Evolutionary conservation across 208 protist species (phyloP).

Genomic region (Trypanosoma melophagium): DNA sequence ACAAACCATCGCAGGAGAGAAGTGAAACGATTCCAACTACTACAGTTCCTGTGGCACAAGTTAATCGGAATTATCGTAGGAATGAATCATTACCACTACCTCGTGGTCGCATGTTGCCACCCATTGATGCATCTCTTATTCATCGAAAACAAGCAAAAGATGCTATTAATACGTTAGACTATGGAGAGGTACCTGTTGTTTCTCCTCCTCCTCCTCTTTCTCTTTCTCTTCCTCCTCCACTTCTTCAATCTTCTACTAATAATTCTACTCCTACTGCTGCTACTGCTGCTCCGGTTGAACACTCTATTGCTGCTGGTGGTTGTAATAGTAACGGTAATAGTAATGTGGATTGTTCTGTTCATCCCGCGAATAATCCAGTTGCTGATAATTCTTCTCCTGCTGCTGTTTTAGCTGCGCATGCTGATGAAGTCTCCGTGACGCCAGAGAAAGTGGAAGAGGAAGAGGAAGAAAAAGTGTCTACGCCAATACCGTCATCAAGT

Average conservation of each 20-base stretch:
- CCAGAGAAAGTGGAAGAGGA: not conserved
- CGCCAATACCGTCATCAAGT: too few relatives aligned
- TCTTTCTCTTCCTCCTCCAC: not conserved
- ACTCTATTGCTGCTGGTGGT: too few relatives aligned
- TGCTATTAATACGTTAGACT: slow-evolving; percentile 30
- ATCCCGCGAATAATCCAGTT: too few relatives aligned
- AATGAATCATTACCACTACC: not conserved
- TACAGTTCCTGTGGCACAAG: not conserved
- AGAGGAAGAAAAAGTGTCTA: not conserved
- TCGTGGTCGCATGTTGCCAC: not conserved
- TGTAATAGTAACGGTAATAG: too few relatives aligned
- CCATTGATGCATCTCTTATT: not conserved
- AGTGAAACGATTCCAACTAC: not conserved
- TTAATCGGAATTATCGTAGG: not conserved
- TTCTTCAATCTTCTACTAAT: not conserved
- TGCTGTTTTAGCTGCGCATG: too few relatives aligned
- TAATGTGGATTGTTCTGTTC: too few relatives aligned
- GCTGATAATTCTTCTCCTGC: not conserved
- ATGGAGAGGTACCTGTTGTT: slow-evolving; percentile 17
- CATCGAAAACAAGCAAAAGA: slow-evolving; percentile 8
- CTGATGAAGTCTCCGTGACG: not conserved
- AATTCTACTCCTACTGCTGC: not conserved
- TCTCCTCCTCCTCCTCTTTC: not conserved
- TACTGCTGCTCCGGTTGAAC: not conserved
- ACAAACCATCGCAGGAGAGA: not conserved